Conservation (phyloP, 2,329 filamentous ascomycete genomes). For the Penicillium sp. region DNA sequence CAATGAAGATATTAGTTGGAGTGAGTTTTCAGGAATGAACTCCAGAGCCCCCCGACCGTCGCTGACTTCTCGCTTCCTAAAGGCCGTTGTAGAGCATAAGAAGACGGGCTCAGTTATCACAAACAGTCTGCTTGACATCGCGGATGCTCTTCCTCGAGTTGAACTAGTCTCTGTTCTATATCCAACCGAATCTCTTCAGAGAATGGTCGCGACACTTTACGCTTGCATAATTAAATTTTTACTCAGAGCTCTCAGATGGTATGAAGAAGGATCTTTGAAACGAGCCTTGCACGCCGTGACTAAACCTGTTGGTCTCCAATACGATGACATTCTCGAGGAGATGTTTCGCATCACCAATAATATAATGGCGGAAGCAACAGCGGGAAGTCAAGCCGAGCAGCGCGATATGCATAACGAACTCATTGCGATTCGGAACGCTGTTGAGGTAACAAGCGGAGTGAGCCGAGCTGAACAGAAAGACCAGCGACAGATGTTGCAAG, state of each 20-base stretch:
- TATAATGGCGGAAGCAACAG: background rate
- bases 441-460: background rate
- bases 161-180: background rate
- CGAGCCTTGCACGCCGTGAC: background rate
- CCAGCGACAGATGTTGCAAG: background rate
- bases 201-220: background rate
- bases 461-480: background rate
- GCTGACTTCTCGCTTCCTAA: too few species aligned
- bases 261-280: slow-evolving; percentile 3
- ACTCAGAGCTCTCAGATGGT: background rate
- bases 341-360: background rate
- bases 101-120: background rate
- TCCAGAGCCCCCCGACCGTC: background rate
- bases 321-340: slow-evolving; percentile 1
- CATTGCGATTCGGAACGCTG: background rate
- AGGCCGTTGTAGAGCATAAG: slow-evolving; percentile 3
- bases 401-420: background rate
- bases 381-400: background rate
- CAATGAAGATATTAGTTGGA: slow-evolving; percentile 1
- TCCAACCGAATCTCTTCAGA: background rate
- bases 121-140: background rate
- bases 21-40: background rate
- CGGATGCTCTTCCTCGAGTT: background rate
- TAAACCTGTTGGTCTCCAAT: background rate
- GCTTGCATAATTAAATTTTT: background rate